Evolutionary conservation across 495 filamentous ascomycete species (phyloP), one percentile per base, ranked within the genome.

Genomic region (Annulohypoxylon bovei): DNA sequence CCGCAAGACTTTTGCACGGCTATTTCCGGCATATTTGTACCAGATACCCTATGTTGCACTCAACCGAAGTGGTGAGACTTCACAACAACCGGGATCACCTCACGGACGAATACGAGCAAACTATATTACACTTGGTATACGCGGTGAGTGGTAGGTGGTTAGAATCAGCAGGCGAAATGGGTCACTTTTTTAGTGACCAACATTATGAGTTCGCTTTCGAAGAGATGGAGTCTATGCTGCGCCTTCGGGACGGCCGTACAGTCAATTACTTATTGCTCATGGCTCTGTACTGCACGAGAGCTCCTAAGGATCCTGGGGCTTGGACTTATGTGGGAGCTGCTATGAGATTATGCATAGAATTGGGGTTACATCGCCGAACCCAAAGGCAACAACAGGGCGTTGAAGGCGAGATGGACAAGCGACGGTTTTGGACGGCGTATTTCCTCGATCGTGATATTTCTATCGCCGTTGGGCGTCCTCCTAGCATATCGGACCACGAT

Each of bases 401-500:
- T 44, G 80, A 81, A 4, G 77, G 78, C 3, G 83, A 87, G 57
- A 84, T 86, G 77, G 76, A 83, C 33, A 81, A 84, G 16, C 77
- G 84, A 11, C 77, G 85, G 3, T 87, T 87, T 59, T 87, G 84
- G 84, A 84, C 83, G 0, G 83, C 85, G 0, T 87, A 87, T 69
- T 86, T 83, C 53, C 75, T 86, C 9, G 84, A 87, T 60, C 66
- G 84, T 40, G 82, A 84, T 5, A 81, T 86, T 4, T 85, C 83
- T 7, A 82, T 86, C 73, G 85, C 84, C 2, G 76, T 86, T 3
- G 85, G 84, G 5, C 84, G 85, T 0, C 85, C 85, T 0, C 85
- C 84, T 55, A 83, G 81, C 33, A 84, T 87, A 25, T 82, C 83
- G 23, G 84, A 87, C 61, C 79, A 81, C 54, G 81, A 87, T 64